Conservation (phyloP, 1,284 basidiomycete species). For the Puccinia horiana region DNA sequence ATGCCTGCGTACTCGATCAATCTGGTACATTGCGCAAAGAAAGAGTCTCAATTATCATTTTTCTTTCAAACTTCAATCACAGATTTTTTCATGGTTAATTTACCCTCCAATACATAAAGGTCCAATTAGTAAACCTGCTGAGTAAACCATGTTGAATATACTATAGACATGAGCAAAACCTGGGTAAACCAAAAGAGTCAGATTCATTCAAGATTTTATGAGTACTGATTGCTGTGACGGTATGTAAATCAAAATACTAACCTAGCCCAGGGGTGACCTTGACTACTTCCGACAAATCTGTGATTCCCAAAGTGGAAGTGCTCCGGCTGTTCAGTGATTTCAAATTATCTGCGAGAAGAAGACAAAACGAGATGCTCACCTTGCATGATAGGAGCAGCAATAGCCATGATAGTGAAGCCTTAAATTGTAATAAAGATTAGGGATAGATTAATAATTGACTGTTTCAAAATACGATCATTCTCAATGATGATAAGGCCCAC, state of each 20-base stretch:
- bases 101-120: no score
- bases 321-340: neutral
- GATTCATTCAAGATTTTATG: neutral
- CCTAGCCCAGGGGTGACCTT: conserved; percentile 25
- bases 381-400: conserved; percentile 32
- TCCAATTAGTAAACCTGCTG: no score
- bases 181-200: no score
- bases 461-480: no score
- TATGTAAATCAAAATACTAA: neutral
- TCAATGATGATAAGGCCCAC: no score
- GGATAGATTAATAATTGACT: neutral
- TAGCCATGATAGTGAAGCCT: conserved; percentile 20
- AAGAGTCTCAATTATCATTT: no score
- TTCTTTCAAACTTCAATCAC: no score
- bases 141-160: no score
- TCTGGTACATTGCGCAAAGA: neutral
- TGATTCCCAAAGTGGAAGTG: neutral
- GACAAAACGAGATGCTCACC: neutral
- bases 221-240: neutral
- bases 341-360: neutral
- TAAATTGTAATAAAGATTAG: neutral
- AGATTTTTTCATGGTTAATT: no score
- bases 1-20: neutral
- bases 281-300: conserved; percentile 26
- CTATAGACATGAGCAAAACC: no score